Percentiles rank a stretch among this genome's conserved stretches.
phyloP scores from a whole-genome alignment of 352 stramenopile genomes.

The Globisporangium orthogonon region DNA sequence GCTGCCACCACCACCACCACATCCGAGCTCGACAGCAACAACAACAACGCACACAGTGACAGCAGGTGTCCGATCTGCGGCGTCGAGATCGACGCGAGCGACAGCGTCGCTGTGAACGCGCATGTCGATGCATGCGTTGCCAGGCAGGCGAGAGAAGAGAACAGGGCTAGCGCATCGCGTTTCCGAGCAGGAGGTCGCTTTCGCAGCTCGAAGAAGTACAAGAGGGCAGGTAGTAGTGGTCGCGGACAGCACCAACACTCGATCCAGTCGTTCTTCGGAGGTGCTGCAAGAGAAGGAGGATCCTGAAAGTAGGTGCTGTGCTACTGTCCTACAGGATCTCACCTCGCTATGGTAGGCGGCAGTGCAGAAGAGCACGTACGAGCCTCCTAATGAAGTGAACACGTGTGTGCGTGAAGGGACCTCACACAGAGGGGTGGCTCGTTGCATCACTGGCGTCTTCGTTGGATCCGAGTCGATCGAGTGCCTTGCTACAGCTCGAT shows the following conservation, averaged over 20 bases:
- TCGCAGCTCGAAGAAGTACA: neutral
- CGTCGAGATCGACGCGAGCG: conserved; percentile 11
- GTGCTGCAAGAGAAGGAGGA: too few relatives aligned
- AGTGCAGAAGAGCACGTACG: too few relatives aligned
- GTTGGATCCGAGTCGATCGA: too few relatives aligned
- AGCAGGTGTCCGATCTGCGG: conserved; percentile 18
- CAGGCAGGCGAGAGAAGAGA: neutral
- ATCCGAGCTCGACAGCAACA: neutral
- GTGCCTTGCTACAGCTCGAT: too few relatives aligned
- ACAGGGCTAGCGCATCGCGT: neutral
- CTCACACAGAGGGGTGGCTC: too few relatives aligned
- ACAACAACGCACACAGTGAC: neutral
- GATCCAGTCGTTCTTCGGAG: conserved; percentile 15
- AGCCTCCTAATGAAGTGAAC: too few relatives aligned
- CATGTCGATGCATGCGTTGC: conserved; percentile 20
- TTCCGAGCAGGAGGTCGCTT: neutral
- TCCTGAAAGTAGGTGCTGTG: too few relatives aligned
- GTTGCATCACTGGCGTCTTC: too few relatives aligned
- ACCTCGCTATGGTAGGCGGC: too few relatives aligned
- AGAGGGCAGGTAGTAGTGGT: neutral
- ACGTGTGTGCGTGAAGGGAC: too few relatives aligned
- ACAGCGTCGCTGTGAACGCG: conserved; percentile 14
- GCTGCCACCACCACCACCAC: too few relatives aligned
- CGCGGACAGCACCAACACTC: conserved; percentile 5
- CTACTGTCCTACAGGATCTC: too few relatives aligned